phyloP scores from a whole-genome alignment of 106 monocot species.

The Dendrobium nobile region DNA sequence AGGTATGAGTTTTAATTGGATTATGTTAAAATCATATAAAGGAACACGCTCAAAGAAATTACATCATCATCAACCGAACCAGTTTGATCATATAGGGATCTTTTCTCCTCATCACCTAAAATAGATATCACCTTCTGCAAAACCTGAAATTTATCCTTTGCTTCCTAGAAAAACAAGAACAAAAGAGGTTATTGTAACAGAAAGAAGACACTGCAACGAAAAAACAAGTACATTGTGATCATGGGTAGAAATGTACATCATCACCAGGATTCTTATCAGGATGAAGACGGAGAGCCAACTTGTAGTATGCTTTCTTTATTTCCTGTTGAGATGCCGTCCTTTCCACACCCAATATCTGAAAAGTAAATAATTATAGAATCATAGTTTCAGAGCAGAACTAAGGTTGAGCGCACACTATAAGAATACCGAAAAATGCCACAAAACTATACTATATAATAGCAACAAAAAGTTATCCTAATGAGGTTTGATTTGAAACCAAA shows the following conservation, averaged over 20 bases:
- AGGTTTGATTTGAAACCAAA: no score
- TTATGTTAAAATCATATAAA: background rate
- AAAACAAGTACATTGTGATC: background rate
- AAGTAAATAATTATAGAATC: background rate
- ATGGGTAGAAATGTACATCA: conserved; percentile 39
- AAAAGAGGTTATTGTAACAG: conserved; percentile 1
- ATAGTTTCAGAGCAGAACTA: background rate
- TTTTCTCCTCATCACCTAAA: conserved; percentile 95
- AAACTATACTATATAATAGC: no score
- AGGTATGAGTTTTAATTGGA: background rate
- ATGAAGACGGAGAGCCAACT: conserved; percentile 92
- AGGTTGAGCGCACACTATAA: background rate
- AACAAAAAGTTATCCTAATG: no score
- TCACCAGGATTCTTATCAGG: conserved; percentile 98
- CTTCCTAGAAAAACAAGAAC: conserved; percentile 43
- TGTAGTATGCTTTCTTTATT: conserved; percentile 94
- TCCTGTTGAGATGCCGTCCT: conserved; percentile 81
- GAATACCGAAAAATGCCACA: background rate
- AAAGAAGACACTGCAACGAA: background rate
- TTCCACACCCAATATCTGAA: conserved; percentile 91
- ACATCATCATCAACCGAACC: conserved; percentile 86
- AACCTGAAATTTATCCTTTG: conserved; percentile 94
- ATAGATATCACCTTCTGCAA: conserved; percentile 95
- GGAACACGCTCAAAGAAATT: conserved; percentile 2
- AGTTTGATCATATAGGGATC: conserved; percentile 91